A percentile compares a stretch with the other conserved stretches of the same genome.
Evolutionary conservation across 257 asterid species (phyloP).

Genomic region (Solanum phureja): DNA sequence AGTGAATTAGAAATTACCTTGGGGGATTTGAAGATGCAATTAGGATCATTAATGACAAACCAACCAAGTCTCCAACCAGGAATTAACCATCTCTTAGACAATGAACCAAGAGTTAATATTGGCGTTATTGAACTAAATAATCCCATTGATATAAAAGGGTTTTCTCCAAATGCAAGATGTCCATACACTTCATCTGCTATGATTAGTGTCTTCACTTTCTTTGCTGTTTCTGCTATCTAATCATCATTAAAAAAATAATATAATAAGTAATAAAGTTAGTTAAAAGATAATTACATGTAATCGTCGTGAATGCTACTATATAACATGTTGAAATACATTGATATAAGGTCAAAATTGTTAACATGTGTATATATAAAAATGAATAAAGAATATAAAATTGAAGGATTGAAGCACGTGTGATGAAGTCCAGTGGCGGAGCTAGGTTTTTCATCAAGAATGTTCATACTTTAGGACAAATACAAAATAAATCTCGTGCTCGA

Average conservation of each 20-base stretch:
- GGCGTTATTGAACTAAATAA: slow-evolving; percentile 57
- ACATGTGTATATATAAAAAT: background rate
- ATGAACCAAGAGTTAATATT: slow-evolving; percentile 70
- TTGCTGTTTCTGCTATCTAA: slow-evolving; percentile 75
- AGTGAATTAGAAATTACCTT: slow-evolving; percentile 19
- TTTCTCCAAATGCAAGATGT: slow-evolving; percentile 63
- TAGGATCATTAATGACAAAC: slow-evolving; percentile 65
- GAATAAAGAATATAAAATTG: background rate
- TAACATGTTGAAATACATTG: background rate
- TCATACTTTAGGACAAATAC: no score
- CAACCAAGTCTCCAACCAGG: slow-evolving; percentile 98
- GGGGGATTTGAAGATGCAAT: slow-evolving; percentile 36
- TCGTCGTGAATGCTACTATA: background rate
- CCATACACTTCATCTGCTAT: slow-evolving; percentile 89
- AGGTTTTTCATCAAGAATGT: no score
- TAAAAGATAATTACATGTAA: background rate
- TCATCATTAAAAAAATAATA: background rate
- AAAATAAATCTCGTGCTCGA: no score
- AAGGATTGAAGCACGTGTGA: background rate
- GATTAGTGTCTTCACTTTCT: slow-evolving; percentile 41
- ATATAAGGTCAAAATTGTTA: background rate
- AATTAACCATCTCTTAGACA: slow-evolving; percentile 85
- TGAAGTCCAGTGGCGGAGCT: no score
- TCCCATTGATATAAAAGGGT: slow-evolving; percentile 82
- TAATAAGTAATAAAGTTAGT: background rate